A percentile compares a stretch with the other conserved stretches of the same genome.
Conservation (phyloP, 306 rosid genomes). For the Rosa rugosa region DNA sequence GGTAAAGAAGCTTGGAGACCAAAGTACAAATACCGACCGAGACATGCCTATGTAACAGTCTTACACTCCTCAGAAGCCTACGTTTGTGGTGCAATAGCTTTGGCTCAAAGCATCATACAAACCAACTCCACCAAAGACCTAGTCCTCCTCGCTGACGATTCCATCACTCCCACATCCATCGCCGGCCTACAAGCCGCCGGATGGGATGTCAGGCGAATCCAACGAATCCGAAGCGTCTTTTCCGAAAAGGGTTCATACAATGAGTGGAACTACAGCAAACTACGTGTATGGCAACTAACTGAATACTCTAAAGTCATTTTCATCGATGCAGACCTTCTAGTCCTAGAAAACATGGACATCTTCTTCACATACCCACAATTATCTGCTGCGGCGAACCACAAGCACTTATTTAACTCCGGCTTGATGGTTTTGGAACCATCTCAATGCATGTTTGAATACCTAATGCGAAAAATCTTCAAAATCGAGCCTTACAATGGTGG, state of each 20-base stretch:
- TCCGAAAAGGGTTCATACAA: conserved; percentile 57
- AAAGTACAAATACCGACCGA: background rate
- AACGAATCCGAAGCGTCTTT: conserved; percentile 59
- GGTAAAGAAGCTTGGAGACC: conserved; percentile 46
- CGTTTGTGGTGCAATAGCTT: conserved; percentile 85
- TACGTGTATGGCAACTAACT: conserved; percentile 64
- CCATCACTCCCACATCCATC: conserved; percentile 42
- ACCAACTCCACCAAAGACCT: conserved; percentile 53
- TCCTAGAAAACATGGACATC: conserved; percentile 40
- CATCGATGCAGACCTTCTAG: conserved; percentile 66
- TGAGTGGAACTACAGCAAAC: conserved; percentile 88
- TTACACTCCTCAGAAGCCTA: conserved; percentile 85
- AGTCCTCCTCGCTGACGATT: conserved; percentile 64
- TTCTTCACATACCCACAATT: conserved; percentile 53
- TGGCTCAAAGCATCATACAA: conserved; percentile 73
- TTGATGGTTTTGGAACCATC: conserved; percentile 81
- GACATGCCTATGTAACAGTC: conserved; percentile 65
- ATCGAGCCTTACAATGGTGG: conserved; percentile 68
- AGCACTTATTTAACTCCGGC: conserved; percentile 64
- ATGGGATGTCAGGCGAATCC: conserved; percentile 51
- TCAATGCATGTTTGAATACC: conserved; percentile 52
- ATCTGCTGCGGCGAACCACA: conserved; percentile 58
- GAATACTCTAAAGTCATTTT: conserved; percentile 61
- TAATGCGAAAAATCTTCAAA: conserved; percentile 39
- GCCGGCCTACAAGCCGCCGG: conserved; percentile 57